Percentiles rank a stretch among this genome's conserved stretches.
Conservation (phyloP, 2,329 filamentous ascomycete species). For the Magnaporthales sp. region DNA sequence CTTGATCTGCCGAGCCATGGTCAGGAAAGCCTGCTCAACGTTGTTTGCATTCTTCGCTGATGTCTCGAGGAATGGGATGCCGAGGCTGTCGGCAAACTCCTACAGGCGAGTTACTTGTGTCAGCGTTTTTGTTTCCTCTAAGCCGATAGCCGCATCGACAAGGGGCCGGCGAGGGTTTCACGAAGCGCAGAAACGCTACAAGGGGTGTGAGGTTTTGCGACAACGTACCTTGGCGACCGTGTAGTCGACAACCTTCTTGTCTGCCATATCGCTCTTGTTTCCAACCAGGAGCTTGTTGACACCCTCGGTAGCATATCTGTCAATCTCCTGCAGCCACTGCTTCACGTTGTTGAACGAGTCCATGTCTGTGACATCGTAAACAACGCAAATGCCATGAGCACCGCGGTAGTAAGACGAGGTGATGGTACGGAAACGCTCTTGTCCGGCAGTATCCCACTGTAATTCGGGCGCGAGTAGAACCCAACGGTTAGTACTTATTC, state of each 20-base stretch:
- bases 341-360: constrained; percentile 99
- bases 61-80: constrained; percentile 98
- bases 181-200: not conserved
- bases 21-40: constrained; percentile 98
- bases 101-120: constrained; percentile 26
- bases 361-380: constrained; percentile 99
- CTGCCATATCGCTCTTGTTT: constrained; percentile 99
- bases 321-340: constrained; percentile 99
- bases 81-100: constrained; percentile 98
- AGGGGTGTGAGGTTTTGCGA: not conserved
- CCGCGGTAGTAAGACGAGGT: constrained; percentile 99
- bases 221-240: constrained; percentile 90
- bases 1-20: constrained; percentile 99
- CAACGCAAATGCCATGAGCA: constrained; percentile 97
- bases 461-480: constrained; percentile 1
- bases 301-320: constrained; percentile 96
- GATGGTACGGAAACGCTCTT: constrained; percentile 99
- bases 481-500: not conserved
- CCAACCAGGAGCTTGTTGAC: constrained; percentile 99
- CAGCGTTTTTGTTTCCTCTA: not conserved
- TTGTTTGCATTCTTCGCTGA: constrained; percentile 99
- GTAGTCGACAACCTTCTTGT: constrained; percentile 99
- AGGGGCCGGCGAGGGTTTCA: not conserved
- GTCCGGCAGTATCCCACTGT: constrained; percentile 91
- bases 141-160: not conserved